Evolutionary conservation across 2,329 filamentous ascomycete species (phyloP).

Genomic region (Botrytis galanthina): DNA sequence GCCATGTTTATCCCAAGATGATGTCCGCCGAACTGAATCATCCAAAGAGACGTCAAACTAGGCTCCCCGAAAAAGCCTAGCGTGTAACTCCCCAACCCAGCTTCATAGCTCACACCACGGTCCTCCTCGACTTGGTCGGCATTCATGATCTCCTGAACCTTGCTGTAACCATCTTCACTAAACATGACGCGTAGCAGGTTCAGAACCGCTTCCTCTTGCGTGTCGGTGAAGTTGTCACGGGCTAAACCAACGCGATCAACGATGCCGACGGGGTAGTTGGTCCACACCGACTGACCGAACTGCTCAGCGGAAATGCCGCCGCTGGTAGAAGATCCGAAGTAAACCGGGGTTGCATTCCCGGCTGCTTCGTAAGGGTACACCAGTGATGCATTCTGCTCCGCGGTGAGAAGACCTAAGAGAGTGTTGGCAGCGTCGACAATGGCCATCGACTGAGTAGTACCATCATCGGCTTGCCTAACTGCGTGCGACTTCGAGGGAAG

Average conservation of each 20-base stretch:
- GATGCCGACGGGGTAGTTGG: background rate
- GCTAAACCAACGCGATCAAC: background rate
- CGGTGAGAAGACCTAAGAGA: background rate
- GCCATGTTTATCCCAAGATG: background rate
- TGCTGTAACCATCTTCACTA: background rate
- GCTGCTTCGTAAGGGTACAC: background rate
- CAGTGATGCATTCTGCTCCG: background rate
- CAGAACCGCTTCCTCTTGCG: background rate
- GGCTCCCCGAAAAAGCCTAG: background rate
- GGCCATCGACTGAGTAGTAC: background rate
- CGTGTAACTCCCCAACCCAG: background rate
- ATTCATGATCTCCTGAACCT: background rate
- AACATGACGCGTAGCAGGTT: background rate
- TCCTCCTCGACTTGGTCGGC: background rate
- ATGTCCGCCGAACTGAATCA: background rate
- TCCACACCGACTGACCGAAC: background rate
- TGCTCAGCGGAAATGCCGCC: background rate
- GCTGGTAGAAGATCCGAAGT: background rate
- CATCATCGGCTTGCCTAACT: background rate
- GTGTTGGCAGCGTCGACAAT: background rate
- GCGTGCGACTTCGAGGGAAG: background rate
- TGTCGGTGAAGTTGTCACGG: background rate
- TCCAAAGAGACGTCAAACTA: background rate
- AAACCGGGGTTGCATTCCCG: background rate
- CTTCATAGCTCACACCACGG: background rate